Base-by-base conservation (phyloP, 1,284 basidiomycete species). In the Schizophyllum commune region DNA sequence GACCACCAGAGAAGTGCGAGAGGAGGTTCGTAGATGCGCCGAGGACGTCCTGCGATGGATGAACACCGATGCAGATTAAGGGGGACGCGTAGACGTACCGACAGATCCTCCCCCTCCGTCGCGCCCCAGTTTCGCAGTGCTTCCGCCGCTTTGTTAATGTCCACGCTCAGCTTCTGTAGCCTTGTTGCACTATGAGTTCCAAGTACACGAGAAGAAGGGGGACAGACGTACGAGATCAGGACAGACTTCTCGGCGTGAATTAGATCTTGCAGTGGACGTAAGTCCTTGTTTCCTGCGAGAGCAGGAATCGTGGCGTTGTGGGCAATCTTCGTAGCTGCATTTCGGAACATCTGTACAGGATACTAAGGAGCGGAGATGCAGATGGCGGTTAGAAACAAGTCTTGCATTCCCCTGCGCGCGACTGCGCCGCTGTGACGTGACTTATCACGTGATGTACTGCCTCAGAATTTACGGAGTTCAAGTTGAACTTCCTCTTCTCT, bases 181-280 rank as follows among this genome's bases (percentile, higher is more conserved):
- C 89, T 90, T 1, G 32, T 58, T 58, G 21, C 55, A 19, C 32
- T 32, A 51, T 47, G 20, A 57, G 58, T 39, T 52, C 51, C 33
- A 54, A 62, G 59, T 21, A 34, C 20, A 51, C 52, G 22, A 8
- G 19, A 51, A 33, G 32, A 52, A 20, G 57, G n/a, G 56, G 21
- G 58, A 59, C 6, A 47, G 56, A 81, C 87, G 64, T 77, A 91
- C 83, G 86, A 83, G 59, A 82, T 77, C 55, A 96, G 77, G 15
- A 96, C 89, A 4, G 81, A 76, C 77, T 98, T 98, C 75, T 98
- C 95, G 0, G 89, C 82, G 1, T 85, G 89, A 64, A 98, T 98
- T 65, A 96, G 79, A 68, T 95, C 93, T 71, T 97, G 94, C 4
- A 97, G 77, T 0, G 86, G 82, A 33, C 89, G 78, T 15, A 95